Conservation (phyloP, 2,329 filamentous ascomycete species). For the Phoma sp. region DNA sequence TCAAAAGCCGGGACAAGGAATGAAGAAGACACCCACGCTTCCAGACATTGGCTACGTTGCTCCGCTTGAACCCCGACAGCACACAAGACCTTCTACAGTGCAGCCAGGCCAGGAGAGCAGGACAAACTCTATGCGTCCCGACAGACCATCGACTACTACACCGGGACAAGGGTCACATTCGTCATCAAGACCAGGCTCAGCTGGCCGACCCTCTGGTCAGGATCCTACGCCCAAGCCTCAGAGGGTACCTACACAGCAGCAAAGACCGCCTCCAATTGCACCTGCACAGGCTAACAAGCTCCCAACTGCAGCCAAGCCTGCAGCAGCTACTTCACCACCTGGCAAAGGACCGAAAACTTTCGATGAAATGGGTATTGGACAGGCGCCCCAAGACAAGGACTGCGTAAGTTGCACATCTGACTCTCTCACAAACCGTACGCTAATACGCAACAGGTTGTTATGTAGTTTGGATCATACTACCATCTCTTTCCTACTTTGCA, state of each 20-base stretch:
- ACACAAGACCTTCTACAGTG: conserved; percentile 44
- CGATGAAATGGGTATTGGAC: conserved; percentile 96
- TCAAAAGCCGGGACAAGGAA: conserved; percentile 46
- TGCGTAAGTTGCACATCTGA: conserved; percentile 70
- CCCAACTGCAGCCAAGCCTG: conserved; percentile 35
- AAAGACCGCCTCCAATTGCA: conserved; percentile 22
- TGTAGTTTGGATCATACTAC: conserved; percentile 25
- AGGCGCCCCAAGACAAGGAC: conserved; percentile 82
- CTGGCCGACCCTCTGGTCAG: conserved; percentile 38
- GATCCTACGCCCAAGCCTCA: conserved; percentile 36
- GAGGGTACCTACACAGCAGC: conserved; percentile 30
- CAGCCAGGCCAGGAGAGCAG: conserved; percentile 46
- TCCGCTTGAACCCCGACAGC: conserved; percentile 46
- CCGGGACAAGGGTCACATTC: conserved; percentile 26
- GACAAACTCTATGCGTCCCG: conserved; percentile 30
- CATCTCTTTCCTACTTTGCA: conserved; percentile 21
- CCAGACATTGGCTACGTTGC: conserved; percentile 50
- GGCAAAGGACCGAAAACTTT: conserved; percentile 91
- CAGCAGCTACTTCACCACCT: conserved; percentile 47
- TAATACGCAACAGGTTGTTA: conserved; percentile 36
- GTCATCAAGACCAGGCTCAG: conserved; percentile 37
- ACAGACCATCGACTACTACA: conserved; percentile 34
- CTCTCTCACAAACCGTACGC: background rate
- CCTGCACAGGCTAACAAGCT: conserved; percentile 27
- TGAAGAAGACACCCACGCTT: conserved; percentile 43